phyloP scores from a whole-genome alignment of 2,329 filamentous ascomycete genomes.

The Cordyceps sp. region DNA sequence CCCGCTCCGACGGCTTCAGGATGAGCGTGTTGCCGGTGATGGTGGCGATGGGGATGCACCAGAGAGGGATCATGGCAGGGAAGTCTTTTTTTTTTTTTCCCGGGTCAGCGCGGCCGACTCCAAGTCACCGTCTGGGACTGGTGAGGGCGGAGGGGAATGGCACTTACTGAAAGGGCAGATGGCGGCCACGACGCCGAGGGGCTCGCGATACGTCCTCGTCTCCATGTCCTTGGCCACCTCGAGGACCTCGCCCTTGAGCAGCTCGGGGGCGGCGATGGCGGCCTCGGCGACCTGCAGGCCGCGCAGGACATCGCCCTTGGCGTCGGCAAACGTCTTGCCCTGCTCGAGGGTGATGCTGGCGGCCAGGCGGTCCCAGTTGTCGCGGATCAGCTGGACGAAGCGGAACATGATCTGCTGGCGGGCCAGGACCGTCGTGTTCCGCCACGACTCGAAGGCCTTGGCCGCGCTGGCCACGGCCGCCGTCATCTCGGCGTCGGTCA shows the following conservation, averaged over 20 bases:
- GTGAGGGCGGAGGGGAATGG: neutral
- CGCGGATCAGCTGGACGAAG: slow-evolving; percentile 61
- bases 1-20: slow-evolving; percentile 74
- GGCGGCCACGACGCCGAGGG: slow-evolving; percentile 63
- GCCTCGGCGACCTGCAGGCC: slow-evolving; percentile 76
- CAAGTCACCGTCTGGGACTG: neutral
- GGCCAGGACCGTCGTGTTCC: slow-evolving; percentile 51
- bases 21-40: slow-evolving; percentile 73
- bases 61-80: slow-evolving; percentile 85
- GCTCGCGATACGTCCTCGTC: slow-evolving; percentile 67
- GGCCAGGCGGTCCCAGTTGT: slow-evolving; percentile 73
- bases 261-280: slow-evolving; percentile 62
- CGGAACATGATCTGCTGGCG: slow-evolving; percentile 81
- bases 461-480: slow-evolving; percentile 60
- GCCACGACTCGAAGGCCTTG: slow-evolving; percentile 62
- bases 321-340: slow-evolving; percentile 76
- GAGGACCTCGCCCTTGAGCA: slow-evolving; percentile 68
- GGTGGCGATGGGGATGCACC: slow-evolving; percentile 74
- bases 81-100: slow-evolving; percentile 63
- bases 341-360: slow-evolving; percentile 78
- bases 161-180: slow-evolving; percentile 70
- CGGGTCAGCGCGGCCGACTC: too few species aligned
- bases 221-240: slow-evolving; percentile 87
- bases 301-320: slow-evolving; percentile 64
- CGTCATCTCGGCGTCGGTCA: slow-evolving; percentile 60